A percentile compares a stretch with the other conserved stretches of the same genome.
phyloP scores from a whole-genome alignment of 768 basidiomycete species.

The Leccinellum rugosiceps region DNA sequence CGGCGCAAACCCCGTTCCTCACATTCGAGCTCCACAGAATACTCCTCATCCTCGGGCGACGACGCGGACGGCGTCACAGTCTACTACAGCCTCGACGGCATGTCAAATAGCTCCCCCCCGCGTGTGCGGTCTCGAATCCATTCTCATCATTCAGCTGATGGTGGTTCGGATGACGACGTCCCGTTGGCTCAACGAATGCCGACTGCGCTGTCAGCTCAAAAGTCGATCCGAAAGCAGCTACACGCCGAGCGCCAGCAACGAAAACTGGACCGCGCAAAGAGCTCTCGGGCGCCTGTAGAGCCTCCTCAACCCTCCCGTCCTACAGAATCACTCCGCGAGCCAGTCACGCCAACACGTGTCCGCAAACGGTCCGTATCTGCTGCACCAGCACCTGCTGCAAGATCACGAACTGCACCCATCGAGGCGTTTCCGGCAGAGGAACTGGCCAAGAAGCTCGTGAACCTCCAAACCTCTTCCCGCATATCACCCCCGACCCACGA shows the following conservation, averaged over 20 bases:
- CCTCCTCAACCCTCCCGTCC: constrained; percentile 17
- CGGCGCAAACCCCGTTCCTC: constrained; percentile 25
- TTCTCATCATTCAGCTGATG: constrained; percentile 22
- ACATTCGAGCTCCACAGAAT: constrained; percentile 33
- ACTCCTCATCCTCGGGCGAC: constrained; percentile 41
- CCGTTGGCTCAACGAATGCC: constrained; percentile 84
- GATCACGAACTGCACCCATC: constrained; percentile 33
- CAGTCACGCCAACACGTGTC: constrained; percentile 37
- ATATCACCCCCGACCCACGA: constrained; percentile 13
- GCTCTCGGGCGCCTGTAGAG: constrained; percentile 18
- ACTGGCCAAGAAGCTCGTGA: constrained; percentile 54
- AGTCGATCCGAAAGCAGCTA: constrained; percentile 70
- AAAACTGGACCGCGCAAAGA: constrained; percentile 44
- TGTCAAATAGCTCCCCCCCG: constrained; percentile 24
- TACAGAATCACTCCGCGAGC: constrained; percentile 18
- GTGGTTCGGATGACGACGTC: constrained; percentile 68
- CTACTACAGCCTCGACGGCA: constrained; percentile 43
- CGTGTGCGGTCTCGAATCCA: constrained; percentile 21
- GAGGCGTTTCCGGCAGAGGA: constrained; percentile 54
- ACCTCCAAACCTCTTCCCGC: constrained; percentile 38
- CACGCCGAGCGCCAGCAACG: constrained; percentile 63
- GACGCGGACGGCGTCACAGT: constrained; percentile 41
- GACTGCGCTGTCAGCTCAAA: constrained; percentile 78
- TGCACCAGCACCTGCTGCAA: constrained; percentile 16
- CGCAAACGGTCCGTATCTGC: constrained; percentile 33